Evolutionary conservation across 2,329 filamentous ascomycete species (phyloP).

Genomic region (Aureobasidium vineae): DNA sequence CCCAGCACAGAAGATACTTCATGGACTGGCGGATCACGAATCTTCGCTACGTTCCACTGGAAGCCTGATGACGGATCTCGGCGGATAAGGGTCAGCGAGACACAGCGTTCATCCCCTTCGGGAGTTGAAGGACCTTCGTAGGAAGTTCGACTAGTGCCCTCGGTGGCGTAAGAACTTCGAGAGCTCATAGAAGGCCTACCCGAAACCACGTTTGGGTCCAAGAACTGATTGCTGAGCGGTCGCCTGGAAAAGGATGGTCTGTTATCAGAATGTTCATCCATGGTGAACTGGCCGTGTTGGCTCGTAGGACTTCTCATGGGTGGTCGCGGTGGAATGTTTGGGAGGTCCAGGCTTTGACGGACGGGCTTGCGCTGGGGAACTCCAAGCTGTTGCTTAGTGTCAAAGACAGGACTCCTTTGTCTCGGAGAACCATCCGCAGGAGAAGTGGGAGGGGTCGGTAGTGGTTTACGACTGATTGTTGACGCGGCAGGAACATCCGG

Average conservation of each 20-base stretch:
- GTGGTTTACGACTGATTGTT: constrained; percentile 28
- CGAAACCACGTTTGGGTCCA: constrained; percentile 5
- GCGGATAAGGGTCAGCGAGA: constrained; percentile 50
- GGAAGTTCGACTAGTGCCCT: not conserved
- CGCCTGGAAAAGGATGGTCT: not conserved
- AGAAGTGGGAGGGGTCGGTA: constrained; percentile 29
- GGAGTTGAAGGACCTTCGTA: not conserved
- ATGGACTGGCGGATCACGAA: constrained; percentile 46
- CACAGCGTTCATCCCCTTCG: constrained; percentile 1
- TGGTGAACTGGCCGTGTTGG: not conserved
- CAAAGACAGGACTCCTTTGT: constrained; percentile 5
- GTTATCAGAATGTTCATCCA: not conserved
- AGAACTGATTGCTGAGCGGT: constrained; percentile 10
- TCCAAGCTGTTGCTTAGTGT: constrained; percentile 14
- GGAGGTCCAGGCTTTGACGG: constrained; percentile 20
- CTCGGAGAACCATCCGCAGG: constrained; percentile 6
- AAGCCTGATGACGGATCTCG: constrained; percentile 50
- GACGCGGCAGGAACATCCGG: not conserved
- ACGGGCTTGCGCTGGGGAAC: constrained; percentile 22
- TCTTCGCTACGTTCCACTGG: constrained; percentile 54
- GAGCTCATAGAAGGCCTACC: not conserved
- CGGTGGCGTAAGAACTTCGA: not conserved
- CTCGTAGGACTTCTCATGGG: not conserved
- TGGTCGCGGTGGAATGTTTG: constrained; percentile 21
- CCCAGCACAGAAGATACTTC: constrained; percentile 45